Evolutionary conservation across 345 rosid genomes (phyloP).

Genomic region (Crucihimalaya himalaica): DNA sequence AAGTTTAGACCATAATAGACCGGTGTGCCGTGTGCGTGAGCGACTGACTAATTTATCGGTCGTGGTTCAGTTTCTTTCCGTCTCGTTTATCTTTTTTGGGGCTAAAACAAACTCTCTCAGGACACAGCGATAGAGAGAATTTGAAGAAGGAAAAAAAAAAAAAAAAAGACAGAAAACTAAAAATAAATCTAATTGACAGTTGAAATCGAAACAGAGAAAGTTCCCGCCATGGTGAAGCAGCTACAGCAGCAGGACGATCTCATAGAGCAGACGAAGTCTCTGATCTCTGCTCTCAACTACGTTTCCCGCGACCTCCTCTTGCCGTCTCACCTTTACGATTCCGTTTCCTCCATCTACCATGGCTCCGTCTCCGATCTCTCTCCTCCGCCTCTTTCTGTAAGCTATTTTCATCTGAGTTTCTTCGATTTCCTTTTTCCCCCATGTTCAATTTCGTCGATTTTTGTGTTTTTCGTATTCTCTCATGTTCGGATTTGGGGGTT

Average conservation of each 20-base stretch:
- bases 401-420: not conserved
- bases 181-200: not conserved
- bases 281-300: slow-evolving; percentile 74
- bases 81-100: not conserved
- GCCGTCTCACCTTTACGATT: slow-evolving; percentile 58
- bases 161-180: not conserved
- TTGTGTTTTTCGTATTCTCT: not conserved
- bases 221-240: slow-evolving; percentile 73
- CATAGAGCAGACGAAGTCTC: slow-evolving; percentile 55
- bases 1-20: not conserved
- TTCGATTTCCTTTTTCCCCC: not conserved
- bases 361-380: slow-evolving; percentile 32
- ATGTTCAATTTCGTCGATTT: not conserved
- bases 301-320: slow-evolving; percentile 83
- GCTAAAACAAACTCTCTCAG: not conserved
- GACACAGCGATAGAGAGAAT: not conserved
- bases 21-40: slow-evolving; percentile 8
- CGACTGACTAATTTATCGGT: not conserved
- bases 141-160: not conserved
- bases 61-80: not conserved
- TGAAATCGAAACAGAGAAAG: not conserved
- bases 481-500: not conserved
- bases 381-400: slow-evolving; percentile 21
- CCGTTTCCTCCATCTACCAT: slow-evolving; percentile 66
- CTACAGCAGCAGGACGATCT: slow-evolving; percentile 33